Evolutionary conservation across 1,284 basidiomycete species (phyloP), one percentile per base, ranked within the genome.

Genomic region (Trichosporon inkin): DNA sequence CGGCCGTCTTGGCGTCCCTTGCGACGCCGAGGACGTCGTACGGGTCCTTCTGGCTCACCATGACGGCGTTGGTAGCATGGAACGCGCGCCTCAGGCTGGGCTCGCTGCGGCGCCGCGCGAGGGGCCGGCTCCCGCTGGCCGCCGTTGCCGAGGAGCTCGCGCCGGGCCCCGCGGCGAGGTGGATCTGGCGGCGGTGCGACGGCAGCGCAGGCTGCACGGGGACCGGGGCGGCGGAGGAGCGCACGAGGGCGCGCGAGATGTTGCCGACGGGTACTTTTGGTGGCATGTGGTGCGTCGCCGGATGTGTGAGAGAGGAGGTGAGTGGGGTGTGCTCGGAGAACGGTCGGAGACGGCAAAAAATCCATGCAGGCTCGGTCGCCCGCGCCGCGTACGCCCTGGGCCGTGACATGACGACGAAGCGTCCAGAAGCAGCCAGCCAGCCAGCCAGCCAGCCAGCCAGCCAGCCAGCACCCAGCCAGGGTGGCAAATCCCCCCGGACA

Each of bases 21-120:
- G 84, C 84, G 13, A 99, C 89, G 28, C 95, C 95, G 10, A 99
- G 81, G 17, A 91, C 88, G 47, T 89, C 79, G 77, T 99, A 99
- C 0, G 96, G 96, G 74, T 93, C 88, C 77, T 92, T 96, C n/a
- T 84, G 75, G 7, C 78, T 71, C 2, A 86, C 86, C 60, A 72
- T 73, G 47, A 79, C 76, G 16, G 82, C 75, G 14, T 82, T 71
- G 22, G 90, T 85, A 13, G 86, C 81, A 80, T 95, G 92, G 73
- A 95, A 85, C 11, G 80, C 71, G 67, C 90, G 87, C 89, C 92
- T 49, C 44, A 49, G 24, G 6, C 22, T 32, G 5, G 44, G 44
- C 24, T 49, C 44, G 44, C 16, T n/a, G 6, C 44, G 24, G 16
- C 44, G 44, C 6, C 44, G 24, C 14, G 44, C 13, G 10, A 49